Conservation (phyloP, 75 land plant species). For the Selaginella tamariscina region DNA sequence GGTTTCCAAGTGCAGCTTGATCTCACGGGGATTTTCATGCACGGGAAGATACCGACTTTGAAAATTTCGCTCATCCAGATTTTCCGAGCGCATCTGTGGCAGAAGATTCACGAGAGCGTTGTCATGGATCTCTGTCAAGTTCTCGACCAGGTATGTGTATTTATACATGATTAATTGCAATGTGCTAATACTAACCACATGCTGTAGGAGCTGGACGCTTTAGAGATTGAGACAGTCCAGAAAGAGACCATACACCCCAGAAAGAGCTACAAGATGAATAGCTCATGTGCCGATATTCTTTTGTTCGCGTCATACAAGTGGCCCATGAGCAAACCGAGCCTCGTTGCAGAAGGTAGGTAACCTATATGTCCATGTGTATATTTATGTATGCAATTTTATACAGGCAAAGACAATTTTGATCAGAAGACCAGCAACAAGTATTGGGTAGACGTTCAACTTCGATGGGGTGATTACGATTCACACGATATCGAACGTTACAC, state of each 20-base stretch:
- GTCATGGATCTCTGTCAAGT: constrained; percentile 99
- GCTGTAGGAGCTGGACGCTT: constrained; percentile 93
- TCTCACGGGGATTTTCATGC: constrained; percentile 98
- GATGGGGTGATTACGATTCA: constrained; percentile 99
- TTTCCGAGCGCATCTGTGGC: constrained; percentile 98
- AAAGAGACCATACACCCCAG: constrained; percentile 99
- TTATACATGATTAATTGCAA: no score
- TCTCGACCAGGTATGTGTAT: no score
- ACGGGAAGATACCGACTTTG: constrained; percentile 97
- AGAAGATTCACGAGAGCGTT: constrained; percentile 97
- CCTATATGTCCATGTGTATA: no score
- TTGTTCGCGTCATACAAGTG: constrained; percentile 98
- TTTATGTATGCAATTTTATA: no score
- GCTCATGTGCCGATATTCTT: constrained; percentile 99
- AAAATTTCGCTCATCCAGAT: constrained; percentile 98
- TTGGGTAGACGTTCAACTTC: constrained; percentile 98
- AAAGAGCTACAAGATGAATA: constrained; percentile 99
- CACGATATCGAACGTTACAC: constrained; percentile 99
- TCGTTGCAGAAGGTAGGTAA: constrained; percentile 97
- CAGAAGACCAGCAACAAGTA: constrained; percentile 97
- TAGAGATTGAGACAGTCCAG: constrained; percentile 99
- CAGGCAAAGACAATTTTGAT: constrained; percentile 96
- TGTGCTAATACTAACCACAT: no score
- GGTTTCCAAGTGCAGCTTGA: constrained; percentile 99
- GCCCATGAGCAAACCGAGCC: constrained; percentile 99